Evolutionary conservation across 2,329 filamentous ascomycete species (phyloP).

Genomic region (Trichoderma arundinaceum): DNA sequence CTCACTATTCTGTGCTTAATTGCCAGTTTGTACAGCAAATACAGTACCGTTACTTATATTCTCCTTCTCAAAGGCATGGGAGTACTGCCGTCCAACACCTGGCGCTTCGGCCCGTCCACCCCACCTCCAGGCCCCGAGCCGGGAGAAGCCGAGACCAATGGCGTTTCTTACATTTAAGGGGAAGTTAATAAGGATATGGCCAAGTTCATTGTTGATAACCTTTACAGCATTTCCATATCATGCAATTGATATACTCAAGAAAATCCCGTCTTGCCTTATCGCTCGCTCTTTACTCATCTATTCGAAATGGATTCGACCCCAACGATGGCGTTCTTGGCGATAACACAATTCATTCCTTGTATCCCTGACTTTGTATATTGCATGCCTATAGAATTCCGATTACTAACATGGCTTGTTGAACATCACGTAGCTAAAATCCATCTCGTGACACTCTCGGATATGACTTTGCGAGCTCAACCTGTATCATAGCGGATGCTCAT

Average conservation of each 20-base stretch:
- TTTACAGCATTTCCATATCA: not conserved
- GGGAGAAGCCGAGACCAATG: not conserved
- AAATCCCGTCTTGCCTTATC: not conserved
- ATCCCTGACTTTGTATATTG: not conserved
- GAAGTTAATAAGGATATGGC: not conserved
- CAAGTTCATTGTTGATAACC: not conserved
- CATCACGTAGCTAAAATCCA: not conserved
- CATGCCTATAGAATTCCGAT: not conserved
- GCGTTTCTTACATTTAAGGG: not conserved
- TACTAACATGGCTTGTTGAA: not conserved
- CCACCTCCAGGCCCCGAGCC: conserved; percentile 12
- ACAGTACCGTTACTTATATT: not conserved
- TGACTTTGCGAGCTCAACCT: not conserved
- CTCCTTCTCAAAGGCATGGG: not conserved
- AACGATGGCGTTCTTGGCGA: conserved; percentile 3
- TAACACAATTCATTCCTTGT: not conserved
- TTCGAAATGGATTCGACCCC: not conserved
- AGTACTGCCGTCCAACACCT: not conserved
- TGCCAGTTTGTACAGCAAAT: not conserved
- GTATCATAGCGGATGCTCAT: not conserved
- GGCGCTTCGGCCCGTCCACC: conserved; percentile 19
- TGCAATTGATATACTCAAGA: not conserved
- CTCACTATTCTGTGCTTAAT: not conserved
- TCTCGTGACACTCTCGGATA: not conserved
- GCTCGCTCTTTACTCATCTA: not conserved